Evolutionary conservation across 106 monocot species (phyloP).

Genomic region (Allium sativum): DNA sequence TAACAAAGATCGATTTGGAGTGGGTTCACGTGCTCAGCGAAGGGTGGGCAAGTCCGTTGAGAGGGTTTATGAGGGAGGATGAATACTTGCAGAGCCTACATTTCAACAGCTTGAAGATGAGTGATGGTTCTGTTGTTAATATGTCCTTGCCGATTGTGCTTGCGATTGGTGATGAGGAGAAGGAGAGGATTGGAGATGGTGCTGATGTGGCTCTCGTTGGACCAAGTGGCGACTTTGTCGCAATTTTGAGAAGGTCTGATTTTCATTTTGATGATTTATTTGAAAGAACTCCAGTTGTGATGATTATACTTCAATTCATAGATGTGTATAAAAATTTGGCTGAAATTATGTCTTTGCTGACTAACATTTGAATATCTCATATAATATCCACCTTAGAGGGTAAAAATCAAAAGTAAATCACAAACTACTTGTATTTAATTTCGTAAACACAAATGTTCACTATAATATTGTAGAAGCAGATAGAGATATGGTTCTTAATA

Average conservation of each 20-base stretch:
- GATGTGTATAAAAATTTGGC: no score
- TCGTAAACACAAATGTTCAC: no score
- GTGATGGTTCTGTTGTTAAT: constrained; percentile 70
- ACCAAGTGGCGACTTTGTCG: constrained; percentile 46
- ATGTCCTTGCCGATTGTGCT: constrained; percentile 97
- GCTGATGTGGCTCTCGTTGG: constrained; percentile 54
- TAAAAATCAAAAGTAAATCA: no score
- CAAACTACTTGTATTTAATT: no score
- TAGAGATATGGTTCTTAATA: no score
- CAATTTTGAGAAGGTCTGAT: constrained; percentile 61
- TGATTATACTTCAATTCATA: neutral
- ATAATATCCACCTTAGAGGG: no score
- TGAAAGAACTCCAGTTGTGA: neutral
- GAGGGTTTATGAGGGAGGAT: constrained; percentile 91
- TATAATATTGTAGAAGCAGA: no score
- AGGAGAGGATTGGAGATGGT: constrained; percentile 39
- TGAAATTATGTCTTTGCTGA: no score
- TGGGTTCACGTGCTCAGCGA: constrained; percentile 92
- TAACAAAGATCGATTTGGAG: constrained; percentile 57
- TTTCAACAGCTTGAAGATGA: constrained; percentile 62
- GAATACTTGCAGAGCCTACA: constrained; percentile 92
- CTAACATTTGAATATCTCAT: no score
- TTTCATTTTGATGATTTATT: constrained; percentile 1
- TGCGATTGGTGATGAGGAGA: constrained; percentile 48
- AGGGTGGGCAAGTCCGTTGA: constrained; percentile 96